Conservation (phyloP, 805 yeast species). For the Martiniozyma abietophila region DNA sequence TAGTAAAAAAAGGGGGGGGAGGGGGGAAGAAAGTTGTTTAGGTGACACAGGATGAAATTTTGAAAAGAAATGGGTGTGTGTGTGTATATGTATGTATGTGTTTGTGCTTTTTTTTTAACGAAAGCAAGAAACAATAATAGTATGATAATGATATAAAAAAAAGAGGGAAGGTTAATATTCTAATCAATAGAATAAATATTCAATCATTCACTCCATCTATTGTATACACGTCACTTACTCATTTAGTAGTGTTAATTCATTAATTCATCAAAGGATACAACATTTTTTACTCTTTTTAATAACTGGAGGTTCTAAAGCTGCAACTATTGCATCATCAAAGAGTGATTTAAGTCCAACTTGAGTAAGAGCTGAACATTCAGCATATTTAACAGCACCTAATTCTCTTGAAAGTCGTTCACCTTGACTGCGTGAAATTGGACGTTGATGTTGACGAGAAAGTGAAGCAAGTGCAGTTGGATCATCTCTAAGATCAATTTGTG, state of each 20-base stretch:
- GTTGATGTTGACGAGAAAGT: constrained; percentile 80
- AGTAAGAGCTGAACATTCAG: constrained; percentile 95
- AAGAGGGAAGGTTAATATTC: no score
- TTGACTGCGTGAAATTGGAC: constrained; percentile 75
- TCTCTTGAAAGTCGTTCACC: constrained; percentile 94
- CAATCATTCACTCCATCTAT: neutral
- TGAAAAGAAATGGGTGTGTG: no score
- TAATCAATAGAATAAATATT: no score
- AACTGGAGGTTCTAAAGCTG: constrained; percentile 95
- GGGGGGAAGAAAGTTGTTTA: no score
- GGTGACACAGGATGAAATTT: no score
- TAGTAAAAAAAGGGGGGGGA: no score
- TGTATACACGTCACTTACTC: neutral
- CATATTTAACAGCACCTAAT: constrained; percentile 90
- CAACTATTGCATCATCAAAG: constrained; percentile 98
- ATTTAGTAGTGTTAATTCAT: neutral
- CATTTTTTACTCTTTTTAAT: constrained; percentile 76
- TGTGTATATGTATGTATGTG: no score
- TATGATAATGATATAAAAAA: no score
- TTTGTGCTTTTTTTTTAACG: no score
- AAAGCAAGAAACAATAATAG: no score
- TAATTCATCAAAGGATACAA: constrained; percentile 50
- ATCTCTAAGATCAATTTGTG: constrained; percentile 90
- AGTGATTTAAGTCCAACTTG: constrained; percentile 95
- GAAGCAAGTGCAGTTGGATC: constrained; percentile 87